A percentile compares a stretch with the other conserved stretches of the same genome.
Conservation (phyloP, 1,284 basidiomycete species). For the Heterobasidion annosum region DNA sequence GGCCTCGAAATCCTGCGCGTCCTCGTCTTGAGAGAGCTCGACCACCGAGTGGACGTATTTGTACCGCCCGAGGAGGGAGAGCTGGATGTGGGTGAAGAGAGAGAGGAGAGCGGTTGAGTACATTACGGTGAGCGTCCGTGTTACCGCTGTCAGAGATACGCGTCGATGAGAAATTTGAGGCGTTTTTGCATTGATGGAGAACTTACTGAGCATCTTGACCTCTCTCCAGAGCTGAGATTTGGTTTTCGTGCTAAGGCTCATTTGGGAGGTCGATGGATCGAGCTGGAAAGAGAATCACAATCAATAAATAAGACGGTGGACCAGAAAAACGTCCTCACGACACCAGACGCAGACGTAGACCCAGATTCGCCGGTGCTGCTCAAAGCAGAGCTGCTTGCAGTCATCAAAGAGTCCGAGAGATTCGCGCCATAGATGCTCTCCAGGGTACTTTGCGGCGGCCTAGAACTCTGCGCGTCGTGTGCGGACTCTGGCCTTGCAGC, state of each 20-base stretch:
- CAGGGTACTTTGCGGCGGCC: not conserved
- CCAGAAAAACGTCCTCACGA: slow-evolving; percentile 3
- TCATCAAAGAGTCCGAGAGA: slow-evolving; percentile 7
- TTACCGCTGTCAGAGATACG: slow-evolving; percentile 51
- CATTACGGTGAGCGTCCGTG: slow-evolving; percentile 76
- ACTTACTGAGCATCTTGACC: slow-evolving; percentile 71
- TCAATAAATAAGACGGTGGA: not conserved
- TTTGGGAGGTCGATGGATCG: slow-evolving; percentile 7
- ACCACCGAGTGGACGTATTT: slow-evolving; percentile 73
- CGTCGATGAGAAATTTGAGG: not conserved
- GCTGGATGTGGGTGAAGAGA: slow-evolving; percentile 76
- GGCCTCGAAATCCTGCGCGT: slow-evolving; percentile 30
- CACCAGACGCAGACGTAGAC: not conserved
- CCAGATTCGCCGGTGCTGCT: slow-evolving; percentile 5
- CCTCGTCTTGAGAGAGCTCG: slow-evolving; percentile 54
- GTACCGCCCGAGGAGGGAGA: slow-evolving; percentile 75
- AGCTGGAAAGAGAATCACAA: slow-evolving; percentile 1
- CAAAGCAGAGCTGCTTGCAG: slow-evolving; percentile 8
- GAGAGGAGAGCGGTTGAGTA: slow-evolving; percentile 78
- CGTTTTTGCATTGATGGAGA: not conserved
- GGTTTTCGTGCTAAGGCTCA: slow-evolving; percentile 23
- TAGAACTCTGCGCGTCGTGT: slow-evolving; percentile 12
- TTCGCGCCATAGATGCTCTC: not conserved
- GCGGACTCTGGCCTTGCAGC: slow-evolving; percentile 10
- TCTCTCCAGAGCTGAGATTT: slow-evolving; percentile 78